Conservation (phyloP, 129 eudicot species). For the Tanacetum coccineum region DNA sequence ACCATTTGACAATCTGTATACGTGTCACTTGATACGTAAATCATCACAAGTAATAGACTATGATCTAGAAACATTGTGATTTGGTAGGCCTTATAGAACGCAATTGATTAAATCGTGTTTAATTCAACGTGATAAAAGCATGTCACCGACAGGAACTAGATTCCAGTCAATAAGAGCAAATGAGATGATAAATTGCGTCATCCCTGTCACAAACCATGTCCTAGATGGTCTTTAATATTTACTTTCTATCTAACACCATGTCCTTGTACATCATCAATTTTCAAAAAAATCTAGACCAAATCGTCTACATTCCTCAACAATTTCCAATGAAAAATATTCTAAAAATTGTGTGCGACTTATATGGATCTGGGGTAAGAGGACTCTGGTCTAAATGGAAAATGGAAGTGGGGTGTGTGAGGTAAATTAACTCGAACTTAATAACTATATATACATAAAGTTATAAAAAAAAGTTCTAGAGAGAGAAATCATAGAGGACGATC, state of each 20-base stretch:
- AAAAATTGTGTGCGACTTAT: neutral
- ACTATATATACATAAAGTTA: neutral
- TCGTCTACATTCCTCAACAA: neutral
- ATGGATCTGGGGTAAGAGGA: slow-evolving; percentile 6
- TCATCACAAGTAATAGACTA: neutral
- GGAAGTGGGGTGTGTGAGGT: neutral
- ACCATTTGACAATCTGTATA: neutral
- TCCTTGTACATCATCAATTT: no score
- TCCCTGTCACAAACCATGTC: no score
- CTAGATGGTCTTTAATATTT: no score
- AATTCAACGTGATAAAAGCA: no score
- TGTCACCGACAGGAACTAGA: neutral
- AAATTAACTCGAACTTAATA: neutral
- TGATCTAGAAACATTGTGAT: neutral
- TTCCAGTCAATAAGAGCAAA: neutral
- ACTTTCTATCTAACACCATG: no score
- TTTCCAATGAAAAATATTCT: neutral
- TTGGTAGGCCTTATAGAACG: neutral
- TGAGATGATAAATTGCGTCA: no score
- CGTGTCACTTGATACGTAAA: neutral
- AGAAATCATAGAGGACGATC: neutral
- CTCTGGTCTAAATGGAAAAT: neutral
- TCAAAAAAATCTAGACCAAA: neutral
- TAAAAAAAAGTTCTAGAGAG: neutral
- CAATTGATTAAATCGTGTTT: neutral